Evolutionary conservation across 495 filamentous ascomycete species (phyloP), one percentile per base, ranked within the genome.

Genomic region (Penicillium herquei): DNA sequence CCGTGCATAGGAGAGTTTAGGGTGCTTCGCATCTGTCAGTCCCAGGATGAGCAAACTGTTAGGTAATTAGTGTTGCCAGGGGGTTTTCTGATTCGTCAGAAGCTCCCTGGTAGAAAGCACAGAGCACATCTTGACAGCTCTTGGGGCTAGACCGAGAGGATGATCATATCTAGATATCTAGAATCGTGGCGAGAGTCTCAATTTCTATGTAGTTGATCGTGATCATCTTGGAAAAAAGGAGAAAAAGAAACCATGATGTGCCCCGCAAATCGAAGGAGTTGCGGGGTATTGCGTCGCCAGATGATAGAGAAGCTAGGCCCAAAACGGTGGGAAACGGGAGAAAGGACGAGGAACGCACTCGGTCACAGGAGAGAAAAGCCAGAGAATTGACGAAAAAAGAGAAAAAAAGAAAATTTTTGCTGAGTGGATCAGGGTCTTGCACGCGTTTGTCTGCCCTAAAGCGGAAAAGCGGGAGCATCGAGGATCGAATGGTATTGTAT

Each of bases 51-150:
- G 42, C 40, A 62, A 54, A 51, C 57, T 63, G 61, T 75, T 75
- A 75, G 65, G 70, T 75, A 73, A 75, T 75, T 59, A 56, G 64
- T 67, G 66, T 47, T 54, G 40, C 37, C 50, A 54, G 46, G 49
- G 18, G 31, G 39, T 42, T 46, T 58, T 51, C 46, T 63, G 54
- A 75, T 75, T 75, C 67, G 72, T 49, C 49, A 50, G 37, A 49
- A 16, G 34, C 30, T 26, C 43, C 10, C 12, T n/a, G 34, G 39
- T 56, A 49, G 35, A 41, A 49, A 61, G 59, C 67, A 65, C 64
- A 64, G 69, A 46, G 56, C 57, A 58, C 42, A 46, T 58, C 51
- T 59, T 70, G 64, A 72, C 68, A 70, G 67, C 58, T 50, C 37
- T 21, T 34, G 45, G 55, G 64, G 30, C 50, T 44, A 41, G 50